Evolutionary conservation across 2,329 filamentous ascomycete species (phyloP).

Genomic region (Teratosphaeriaceae sp.): DNA sequence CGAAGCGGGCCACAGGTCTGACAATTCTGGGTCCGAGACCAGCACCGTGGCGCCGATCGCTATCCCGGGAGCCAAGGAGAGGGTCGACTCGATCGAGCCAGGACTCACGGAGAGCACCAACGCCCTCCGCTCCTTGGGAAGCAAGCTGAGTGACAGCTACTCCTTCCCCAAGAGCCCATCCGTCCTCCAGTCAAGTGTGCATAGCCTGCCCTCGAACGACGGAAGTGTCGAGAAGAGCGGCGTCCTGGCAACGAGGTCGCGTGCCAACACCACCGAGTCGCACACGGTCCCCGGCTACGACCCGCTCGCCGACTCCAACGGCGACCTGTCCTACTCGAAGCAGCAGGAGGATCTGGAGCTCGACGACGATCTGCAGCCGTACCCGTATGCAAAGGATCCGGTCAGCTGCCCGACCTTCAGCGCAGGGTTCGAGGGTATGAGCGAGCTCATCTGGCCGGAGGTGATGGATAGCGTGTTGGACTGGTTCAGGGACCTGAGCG

Average conservation of each 20-base stretch:
- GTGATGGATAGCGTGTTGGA: constrained; percentile 11
- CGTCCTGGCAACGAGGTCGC: not conserved
- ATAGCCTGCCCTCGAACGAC: not conserved
- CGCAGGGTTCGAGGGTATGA: constrained; percentile 7
- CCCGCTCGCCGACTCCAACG: not conserved
- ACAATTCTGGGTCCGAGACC: not conserved
- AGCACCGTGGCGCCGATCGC: not conserved
- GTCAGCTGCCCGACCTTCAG: constrained; percentile 12
- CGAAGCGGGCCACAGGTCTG: not conserved
- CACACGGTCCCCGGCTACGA: not conserved
- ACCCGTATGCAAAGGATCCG: constrained; percentile 1
- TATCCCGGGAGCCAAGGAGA: not conserved
- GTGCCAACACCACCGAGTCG: not conserved
- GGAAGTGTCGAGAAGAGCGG: not conserved
- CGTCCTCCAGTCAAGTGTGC: not conserved
- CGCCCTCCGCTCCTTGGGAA: not conserved
- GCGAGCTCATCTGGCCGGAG: constrained; percentile 10
- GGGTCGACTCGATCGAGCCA: not conserved
- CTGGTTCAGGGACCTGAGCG: constrained; percentile 2
- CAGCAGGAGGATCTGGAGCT: not conserved
- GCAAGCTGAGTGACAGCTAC: constrained; percentile 1
- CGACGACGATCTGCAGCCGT: not conserved
- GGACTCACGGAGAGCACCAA: not conserved
- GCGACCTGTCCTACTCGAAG: not conserved
- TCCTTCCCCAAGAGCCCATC: not conserved